Base-by-base conservation (phyloP, 2,329 filamentous ascomycete species). In the Juglanconis sp. region DNA sequence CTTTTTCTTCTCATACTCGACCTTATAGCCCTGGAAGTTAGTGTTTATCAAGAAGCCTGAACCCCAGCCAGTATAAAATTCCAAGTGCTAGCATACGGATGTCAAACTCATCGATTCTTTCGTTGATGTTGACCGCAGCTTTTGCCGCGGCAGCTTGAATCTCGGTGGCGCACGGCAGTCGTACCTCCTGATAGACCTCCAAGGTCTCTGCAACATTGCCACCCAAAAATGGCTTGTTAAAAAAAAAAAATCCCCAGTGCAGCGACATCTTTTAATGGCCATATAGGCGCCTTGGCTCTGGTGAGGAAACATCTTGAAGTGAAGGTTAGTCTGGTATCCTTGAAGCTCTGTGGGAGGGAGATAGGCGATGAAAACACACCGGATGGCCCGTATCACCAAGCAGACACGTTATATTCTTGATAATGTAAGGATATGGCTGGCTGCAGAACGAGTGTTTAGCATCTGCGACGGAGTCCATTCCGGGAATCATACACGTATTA, bases 271-370 rank as follows among this genome's bases (percentile, higher is more conserved):
- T 89, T 24, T 86, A 49, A 88, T 87, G 0, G 86, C 85, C 84
- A 87, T 87, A 65, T 85, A 87, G 0, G 86, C 86, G 4, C 87
- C 87, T 70, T 90, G 87, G 59, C 83, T 86, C 68, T 89, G 87
- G 67, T 90, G 81, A 1, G 87, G 86, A 81, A 89, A 84, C 84
- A 87, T 87, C 72, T 74, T n/a, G n/a, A 50, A 15, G 13, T 2
- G 5, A 3, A 38, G 17, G 15, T 57, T 31, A 38, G 4, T n/a
- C 34, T 48, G 63, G n/a, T 63, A 50, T 10, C n/a, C 1, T 6
- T 42, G 31, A n/a, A 24, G 24, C 24, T 24, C 24, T 24, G 24
- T 24, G 24, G 24, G 24, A 24, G 24, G 24, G 2, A 24, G 24
- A 24, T 24, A 24, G 24, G 24, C 24, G 24, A 24, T 24, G 24